These are phyloP conservation scores for Paramarasmius palmivorus DNA, from an alignment of 1,284 basidiomycete genomes.

Conservation along the genomic window DNA sequence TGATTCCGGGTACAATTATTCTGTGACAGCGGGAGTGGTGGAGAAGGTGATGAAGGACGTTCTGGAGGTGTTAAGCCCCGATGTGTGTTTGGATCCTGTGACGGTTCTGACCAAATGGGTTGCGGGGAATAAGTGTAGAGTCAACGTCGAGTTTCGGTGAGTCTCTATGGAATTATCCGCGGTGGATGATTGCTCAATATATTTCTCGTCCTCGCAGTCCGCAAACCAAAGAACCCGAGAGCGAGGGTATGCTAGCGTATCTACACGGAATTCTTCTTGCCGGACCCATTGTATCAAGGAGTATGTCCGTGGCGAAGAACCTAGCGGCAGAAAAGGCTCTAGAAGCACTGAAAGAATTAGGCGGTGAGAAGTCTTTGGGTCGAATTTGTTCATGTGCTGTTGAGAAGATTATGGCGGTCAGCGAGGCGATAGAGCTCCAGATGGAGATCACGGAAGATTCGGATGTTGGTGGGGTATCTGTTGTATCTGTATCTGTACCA, in stretches of 20 bases:
- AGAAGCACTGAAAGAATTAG: slow-evolving; percentile 46
- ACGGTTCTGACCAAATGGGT: slow-evolving; percentile 67
- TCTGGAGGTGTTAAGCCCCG: slow-evolving; percentile 53
- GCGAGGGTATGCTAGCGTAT: slow-evolving; percentile 40
- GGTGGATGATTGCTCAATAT: neutral
- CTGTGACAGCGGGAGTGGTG: slow-evolving; percentile 58
- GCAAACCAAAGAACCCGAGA: neutral
- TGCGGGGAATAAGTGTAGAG: slow-evolving; percentile 53
- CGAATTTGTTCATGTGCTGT: slow-evolving; percentile 41
- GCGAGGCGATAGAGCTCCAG: no score
- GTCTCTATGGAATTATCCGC: slow-evolving; percentile 11
- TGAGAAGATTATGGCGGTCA: no score
- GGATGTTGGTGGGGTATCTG: no score
- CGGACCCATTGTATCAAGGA: slow-evolving; percentile 58
- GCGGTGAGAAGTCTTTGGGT: slow-evolving; percentile 41
- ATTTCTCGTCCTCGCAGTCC: neutral
- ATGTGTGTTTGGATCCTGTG: slow-evolving; percentile 65
- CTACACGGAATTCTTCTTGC: slow-evolving; percentile 59
- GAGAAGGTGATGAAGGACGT: slow-evolving; percentile 64
- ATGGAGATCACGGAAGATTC: no score
- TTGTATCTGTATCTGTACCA: no score
- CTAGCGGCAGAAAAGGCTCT: slow-evolving; percentile 63
- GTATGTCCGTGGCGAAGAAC: slow-evolving; percentile 60
- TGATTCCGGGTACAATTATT: slow-evolving; percentile 75
- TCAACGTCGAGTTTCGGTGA: slow-evolving; percentile 32